These are phyloP conservation scores for Chiua virens DNA, from an alignment of 768 basidiomycete genomes.

Conservation along the genomic window DNA sequence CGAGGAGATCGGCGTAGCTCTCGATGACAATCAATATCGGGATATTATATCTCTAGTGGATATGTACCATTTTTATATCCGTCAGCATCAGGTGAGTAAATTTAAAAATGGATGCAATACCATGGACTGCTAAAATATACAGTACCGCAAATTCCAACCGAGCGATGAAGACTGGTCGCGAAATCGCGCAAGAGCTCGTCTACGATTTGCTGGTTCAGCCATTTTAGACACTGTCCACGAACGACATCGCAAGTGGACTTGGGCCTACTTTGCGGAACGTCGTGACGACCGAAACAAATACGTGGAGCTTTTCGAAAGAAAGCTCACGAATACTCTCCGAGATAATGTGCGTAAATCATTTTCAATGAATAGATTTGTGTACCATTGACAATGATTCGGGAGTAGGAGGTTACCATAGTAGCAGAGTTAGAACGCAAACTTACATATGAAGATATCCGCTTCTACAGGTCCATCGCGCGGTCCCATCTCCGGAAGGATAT, in stretches of 20 bases:
- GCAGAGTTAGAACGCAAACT: conserved; percentile 77
- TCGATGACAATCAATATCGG: conserved; percentile 94
- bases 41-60: conserved; percentile 91
- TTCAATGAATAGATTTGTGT: not conserved
- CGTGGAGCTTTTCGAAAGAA: conserved; percentile 81
- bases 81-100: conserved; percentile 76
- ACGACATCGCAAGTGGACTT: conserved; percentile 83
- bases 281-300: conserved; percentile 86
- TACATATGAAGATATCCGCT: conserved; percentile 92
- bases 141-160: conserved; percentile 84
- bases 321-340: conserved; percentile 51
- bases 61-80: conserved; percentile 94
- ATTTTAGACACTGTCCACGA: conserved; percentile 84
- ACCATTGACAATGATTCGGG: not conserved
- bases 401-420: conserved; percentile 53
- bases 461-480: conserved; percentile 93
- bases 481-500: conserved; percentile 85
- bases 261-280: conserved; percentile 86
- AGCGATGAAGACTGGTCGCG: conserved; percentile 53
- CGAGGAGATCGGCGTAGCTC: conserved; percentile 87
- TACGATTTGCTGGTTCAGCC: conserved; percentile 77
- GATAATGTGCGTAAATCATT: conserved; percentile 48
- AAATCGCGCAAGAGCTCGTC: conserved; percentile 65
- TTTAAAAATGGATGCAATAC: not conserved
- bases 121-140: conserved; percentile 8